Conservation (phyloP, 345 rosid species). For the Citrus glauca region DNA sequence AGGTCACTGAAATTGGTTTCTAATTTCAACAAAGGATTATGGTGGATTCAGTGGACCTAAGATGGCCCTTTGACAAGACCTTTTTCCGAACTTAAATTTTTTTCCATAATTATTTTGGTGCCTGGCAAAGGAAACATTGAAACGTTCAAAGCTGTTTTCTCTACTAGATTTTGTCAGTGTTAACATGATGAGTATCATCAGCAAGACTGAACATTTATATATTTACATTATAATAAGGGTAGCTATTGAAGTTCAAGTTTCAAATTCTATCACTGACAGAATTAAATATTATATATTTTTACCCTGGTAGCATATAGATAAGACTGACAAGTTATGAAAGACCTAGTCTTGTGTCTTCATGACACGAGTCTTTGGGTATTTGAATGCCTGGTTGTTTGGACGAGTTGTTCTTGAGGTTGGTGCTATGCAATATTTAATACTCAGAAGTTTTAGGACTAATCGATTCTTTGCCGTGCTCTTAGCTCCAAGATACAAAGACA, state of each 20-base stretch:
- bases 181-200: neutral
- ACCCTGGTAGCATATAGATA: neutral
- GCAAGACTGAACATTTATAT: neutral
- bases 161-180: neutral
- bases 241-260: neutral
- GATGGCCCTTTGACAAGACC: neutral
- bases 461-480: conserved; percentile 7
- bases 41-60: neutral
- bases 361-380: neutral
- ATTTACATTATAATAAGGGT: neutral
- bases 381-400: neutral
- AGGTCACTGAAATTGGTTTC: neutral
- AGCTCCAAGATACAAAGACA: conserved; percentile 57
- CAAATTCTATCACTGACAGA: neutral
- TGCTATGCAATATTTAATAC: neutral
- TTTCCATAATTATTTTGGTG: neutral
- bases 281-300: neutral
- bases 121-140: neutral
- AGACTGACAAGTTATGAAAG: neutral
- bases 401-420: neutral
- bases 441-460: neutral
- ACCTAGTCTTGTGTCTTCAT: neutral
- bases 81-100: neutral
- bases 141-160: neutral
- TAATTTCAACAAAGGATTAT: neutral